phyloP scores from a whole-genome alignment of 192 early-diverging fungal genomes.

The Lobosporangium transversale region DNA sequence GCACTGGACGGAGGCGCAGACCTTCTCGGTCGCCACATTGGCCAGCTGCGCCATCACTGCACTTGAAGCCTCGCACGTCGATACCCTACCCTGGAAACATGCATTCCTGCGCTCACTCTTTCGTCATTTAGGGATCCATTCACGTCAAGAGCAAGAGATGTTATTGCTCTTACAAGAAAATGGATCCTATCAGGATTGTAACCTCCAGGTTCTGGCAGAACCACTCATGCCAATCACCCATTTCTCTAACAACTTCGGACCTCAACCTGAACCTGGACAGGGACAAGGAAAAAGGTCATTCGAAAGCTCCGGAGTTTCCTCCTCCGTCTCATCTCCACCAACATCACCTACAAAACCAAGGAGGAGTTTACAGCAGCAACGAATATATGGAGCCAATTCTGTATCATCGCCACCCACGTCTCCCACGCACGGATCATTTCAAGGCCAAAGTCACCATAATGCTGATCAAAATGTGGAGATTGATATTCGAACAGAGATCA shows the following conservation, averaged over 20 bases:
- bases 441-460: background rate
- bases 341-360: slow-evolving; percentile 21
- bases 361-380: slow-evolving; percentile 20
- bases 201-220: slow-evolving; percentile 39
- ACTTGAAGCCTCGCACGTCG: slow-evolving; percentile 30
- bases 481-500: slow-evolving; percentile 45
- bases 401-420: slow-evolving; percentile 4
- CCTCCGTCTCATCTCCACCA: slow-evolving; percentile 30
- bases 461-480: background rate
- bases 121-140: slow-evolving; percentile 34
- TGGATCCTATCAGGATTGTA: slow-evolving; percentile 45
- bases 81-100: slow-evolving; percentile 50
- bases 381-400: slow-evolving; percentile 6
- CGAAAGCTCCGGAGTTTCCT: slow-evolving; percentile 5
- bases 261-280: too few relatives aligned
- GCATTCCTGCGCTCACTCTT: slow-evolving; percentile 40
- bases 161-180: slow-evolving; percentile 36
- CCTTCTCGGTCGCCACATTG: slow-evolving; percentile 38
- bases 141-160: slow-evolving; percentile 49
- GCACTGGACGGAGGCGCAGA: slow-evolving; percentile 47
- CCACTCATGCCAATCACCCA: slow-evolving; percentile 25
- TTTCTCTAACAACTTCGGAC: background rate
- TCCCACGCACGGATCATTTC: background rate
- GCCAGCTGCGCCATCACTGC: slow-evolving; percentile 43
- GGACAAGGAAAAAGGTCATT: background rate